These are phyloP conservation scores for Microstroma glucosiphilum DNA, from an alignment of 1,284 basidiomycete species.

Conservation along the genomic window DNA sequence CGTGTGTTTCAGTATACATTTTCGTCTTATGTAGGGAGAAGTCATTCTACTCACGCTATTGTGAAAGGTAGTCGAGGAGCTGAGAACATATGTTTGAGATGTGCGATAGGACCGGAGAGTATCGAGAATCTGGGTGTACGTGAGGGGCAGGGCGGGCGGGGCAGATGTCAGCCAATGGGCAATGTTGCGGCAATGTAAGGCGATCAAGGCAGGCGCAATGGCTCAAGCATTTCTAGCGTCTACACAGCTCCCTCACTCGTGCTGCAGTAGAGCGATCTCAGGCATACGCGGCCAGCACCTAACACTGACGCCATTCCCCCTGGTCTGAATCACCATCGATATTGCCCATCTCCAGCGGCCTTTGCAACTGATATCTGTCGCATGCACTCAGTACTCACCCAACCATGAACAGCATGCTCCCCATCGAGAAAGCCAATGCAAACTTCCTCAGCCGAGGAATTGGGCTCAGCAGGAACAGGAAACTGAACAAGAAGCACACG, in stretches of 20 bases:
- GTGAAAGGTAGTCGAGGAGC: constrained; percentile 57
- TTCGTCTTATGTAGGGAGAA: not conserved
- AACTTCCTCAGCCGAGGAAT: constrained; percentile 44
- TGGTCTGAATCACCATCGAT: too few relatives aligned
- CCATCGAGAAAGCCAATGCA: constrained; percentile 45
- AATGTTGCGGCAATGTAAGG: not conserved
- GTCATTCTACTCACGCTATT: constrained; percentile 53
- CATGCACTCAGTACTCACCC: constrained; percentile 33
- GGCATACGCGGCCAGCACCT: not conserved
- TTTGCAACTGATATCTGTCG: not conserved
- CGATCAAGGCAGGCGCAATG: not conserved
- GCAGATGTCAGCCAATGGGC: not conserved
- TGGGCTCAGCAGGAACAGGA: constrained; percentile 74
- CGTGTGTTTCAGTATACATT: not conserved
- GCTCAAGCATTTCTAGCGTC: too few relatives aligned
- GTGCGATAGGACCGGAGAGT: constrained; percentile 44
- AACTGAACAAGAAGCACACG: constrained; percentile 91
- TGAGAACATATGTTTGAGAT: constrained; percentile 43
- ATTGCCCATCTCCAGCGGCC: too few relatives aligned
- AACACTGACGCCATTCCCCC: too few relatives aligned
- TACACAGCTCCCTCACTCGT: not conserved
- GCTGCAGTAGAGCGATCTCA: not conserved
- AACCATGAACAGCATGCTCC: constrained; percentile 46
- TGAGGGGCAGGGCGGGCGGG: not conserved
- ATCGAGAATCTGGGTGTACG: constrained; percentile 31